Base-by-base conservation (phyloP, 805 yeast genomes). In the Sungouiella blattae region DNA sequence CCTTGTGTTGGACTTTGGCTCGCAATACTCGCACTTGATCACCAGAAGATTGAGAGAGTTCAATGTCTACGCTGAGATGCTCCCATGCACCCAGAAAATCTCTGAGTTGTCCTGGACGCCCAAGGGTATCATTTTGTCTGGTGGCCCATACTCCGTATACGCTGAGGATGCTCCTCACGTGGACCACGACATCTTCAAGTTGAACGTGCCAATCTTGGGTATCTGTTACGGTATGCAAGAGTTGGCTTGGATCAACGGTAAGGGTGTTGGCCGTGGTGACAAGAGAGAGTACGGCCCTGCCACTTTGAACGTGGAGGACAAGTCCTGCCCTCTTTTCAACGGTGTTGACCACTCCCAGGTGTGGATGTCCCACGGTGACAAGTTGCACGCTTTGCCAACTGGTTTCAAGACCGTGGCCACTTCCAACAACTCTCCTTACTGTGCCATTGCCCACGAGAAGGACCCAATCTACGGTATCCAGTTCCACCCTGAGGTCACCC, bases 281-380 rank as follows among this genome's bases (percentile, higher is more conserved):
- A 89, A 91, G 75, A 82, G 98, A 67, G 98, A 93, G 70, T 93
- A 91, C 59, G 98, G 98, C 43, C 96, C 96, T 32, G 96, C 98
- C 42, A 79, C 85, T 40, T 74, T 93, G 60, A 73, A 79, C 49
- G 94, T 87, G 38, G 71, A 75, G 51, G 93, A 87, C 57, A 46
- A 66, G 27, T 38, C 64, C 14, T 78, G 87, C 62, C 79, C 85
- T 14, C 71, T 93, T 44, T 93, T 93, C 67, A 73, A 80, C 45
- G 96, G 83, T 43, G 87, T 93, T 52, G 94, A 88, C 64, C 83
- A 93, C 70, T 87, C 95, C 40, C 89, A 83, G 62, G 97, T 93
- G 44, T 93, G 98, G 98, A 93, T 93, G 98, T 89, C 98, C 32
- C 98, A 93, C 66, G 96, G 96, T 58, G 98, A 93, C 69, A 93